These are phyloP conservation scores for Austroboletus niveus DNA, from an alignment of 1,284 basidiomycete genomes.

Conservation along the genomic window DNA sequence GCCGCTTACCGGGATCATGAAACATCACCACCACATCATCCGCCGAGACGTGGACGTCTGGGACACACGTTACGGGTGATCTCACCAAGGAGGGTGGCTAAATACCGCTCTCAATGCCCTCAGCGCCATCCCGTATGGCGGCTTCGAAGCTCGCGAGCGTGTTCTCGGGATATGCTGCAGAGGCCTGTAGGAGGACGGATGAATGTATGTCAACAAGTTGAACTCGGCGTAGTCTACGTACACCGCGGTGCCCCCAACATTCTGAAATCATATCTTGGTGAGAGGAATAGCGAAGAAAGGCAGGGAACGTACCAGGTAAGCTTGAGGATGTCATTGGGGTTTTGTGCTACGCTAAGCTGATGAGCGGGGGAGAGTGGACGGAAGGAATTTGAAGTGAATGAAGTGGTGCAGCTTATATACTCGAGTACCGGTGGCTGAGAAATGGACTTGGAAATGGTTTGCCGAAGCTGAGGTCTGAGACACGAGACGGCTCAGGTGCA, in stretches of 20 bases:
- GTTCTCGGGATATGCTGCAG: constrained; percentile 87
- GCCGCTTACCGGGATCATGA: constrained; percentile 79
- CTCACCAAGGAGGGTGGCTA: constrained; percentile 36
- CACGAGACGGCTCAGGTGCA: neutral
- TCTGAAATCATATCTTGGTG: constrained; percentile 40
- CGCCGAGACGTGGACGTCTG: constrained; percentile 94
- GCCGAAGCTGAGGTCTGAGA: constrained; percentile 1
- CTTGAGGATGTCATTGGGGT: constrained; percentile 19
- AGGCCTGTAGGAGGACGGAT: constrained; percentile 56
- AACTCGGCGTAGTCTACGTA: constrained; percentile 42
- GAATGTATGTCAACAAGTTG: constrained; percentile 8
- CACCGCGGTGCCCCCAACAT: constrained; percentile 95
- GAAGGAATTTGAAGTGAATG: neutral
- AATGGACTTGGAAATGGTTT: constrained; percentile 5
- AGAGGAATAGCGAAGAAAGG: neutral
- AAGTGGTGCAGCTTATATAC: constrained; percentile 26
- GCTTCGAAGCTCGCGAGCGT: constrained; percentile 90
- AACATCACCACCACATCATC: constrained; percentile 95
- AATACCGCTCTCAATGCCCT: constrained; percentile 93
- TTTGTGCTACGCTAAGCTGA: neutral
- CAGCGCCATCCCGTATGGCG: constrained; percentile 89
- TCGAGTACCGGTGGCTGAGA: constrained; percentile 26
- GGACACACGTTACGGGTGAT: constrained; percentile 49
- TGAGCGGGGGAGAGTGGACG: neutral
- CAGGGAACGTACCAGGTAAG: constrained; percentile 26